Evolutionary conservation across 768 basidiomycete genomes (phyloP).

Genomic region (Amanita brunnescens): DNA sequence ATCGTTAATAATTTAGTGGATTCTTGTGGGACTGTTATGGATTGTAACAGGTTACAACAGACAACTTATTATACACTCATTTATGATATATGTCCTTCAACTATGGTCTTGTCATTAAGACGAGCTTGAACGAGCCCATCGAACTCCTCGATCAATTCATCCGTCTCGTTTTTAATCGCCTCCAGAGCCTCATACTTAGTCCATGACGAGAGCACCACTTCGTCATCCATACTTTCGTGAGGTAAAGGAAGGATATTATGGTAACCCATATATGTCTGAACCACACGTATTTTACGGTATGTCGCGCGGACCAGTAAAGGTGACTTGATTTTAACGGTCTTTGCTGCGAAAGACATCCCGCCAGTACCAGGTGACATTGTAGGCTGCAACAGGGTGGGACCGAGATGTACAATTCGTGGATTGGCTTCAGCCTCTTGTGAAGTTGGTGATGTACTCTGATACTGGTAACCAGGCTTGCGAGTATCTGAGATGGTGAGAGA

Average conservation of each 20-base stretch:
- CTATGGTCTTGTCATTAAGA: slow-evolving; percentile 13
- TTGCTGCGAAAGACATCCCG: slow-evolving; percentile 19
- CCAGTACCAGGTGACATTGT: slow-evolving; percentile 18
- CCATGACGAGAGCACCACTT: slow-evolving; percentile 38
- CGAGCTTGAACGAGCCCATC: slow-evolving; percentile 20
- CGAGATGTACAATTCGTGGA: slow-evolving; percentile 53
- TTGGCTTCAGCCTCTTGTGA: slow-evolving; percentile 21
- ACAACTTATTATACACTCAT: not conserved
- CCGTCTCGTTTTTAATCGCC: slow-evolving; percentile 45
- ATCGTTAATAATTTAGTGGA: not conserved
- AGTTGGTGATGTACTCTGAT: slow-evolving; percentile 21
- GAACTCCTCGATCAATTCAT: slow-evolving; percentile 53
- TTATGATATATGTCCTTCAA: not conserved
- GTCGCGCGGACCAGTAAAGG: slow-evolving; percentile 44
- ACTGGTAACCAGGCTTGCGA: slow-evolving; percentile 19
- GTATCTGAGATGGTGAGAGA: slow-evolving; percentile 11
- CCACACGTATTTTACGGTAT: slow-evolving; percentile 50
- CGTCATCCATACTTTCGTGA: slow-evolving; percentile 19
- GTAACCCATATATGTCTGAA: slow-evolving; percentile 61
- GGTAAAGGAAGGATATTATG: slow-evolving; percentile 43
- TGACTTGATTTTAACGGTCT: slow-evolving; percentile 40
- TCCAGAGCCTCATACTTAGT: slow-evolving; percentile 44
- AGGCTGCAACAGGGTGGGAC: slow-evolving; percentile 35
- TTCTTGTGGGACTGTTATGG: no score
- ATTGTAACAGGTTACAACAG: not conserved